Base-by-base conservation (phyloP, 2,329 filamentous ascomycete species). In the Diaporthe sp. region DNA sequence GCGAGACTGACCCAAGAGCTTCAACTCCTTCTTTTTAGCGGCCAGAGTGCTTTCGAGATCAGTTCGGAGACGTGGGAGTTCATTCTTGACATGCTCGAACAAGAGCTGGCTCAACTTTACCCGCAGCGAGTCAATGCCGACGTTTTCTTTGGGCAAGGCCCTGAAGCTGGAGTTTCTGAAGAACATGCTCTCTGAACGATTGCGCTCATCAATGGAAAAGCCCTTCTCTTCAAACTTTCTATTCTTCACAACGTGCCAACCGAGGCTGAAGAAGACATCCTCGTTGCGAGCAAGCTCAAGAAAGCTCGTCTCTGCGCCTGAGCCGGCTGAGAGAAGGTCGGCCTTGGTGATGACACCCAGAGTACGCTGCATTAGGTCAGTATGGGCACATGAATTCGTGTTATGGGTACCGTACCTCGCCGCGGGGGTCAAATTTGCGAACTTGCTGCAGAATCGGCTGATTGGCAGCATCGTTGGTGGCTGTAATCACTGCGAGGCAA, bases 201-300 rank as follows among this genome's bases (percentile, higher is more conserved):
- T 75, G 28, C 73, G 61, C 22, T 73, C 45, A 0, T 52, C 54
- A 5, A 68, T 50, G 0, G 61, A 69, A 7, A 72, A 69, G 1
- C n/a, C 4, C 0, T 8, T 3, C 72, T 84, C 86, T 75, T 89
- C 80, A 77, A 92, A 92, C 82, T 91, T 88, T 85, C 90, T 92
- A 78, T 91, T 86, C 86, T 91, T 88, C 78, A 88, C 87, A 73
- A 87, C 86, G 80, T 92, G 72, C 72, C 66, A 74, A 0, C 72
- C 66, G 0, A 74, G 83, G 73, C 80, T 81, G 47, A 71, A 74
- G 1, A 64, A 3, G 22, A 74, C 72, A 22, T 74, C 38, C 7
- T 71, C 57, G 25, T 74, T 74, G 25, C 72, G 66, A 7, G 72
- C 72, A 0, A 74, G 72, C 17, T 74, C 66, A 0, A 74, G 72